phyloP scores from a whole-genome alignment of 345 rosid species.

The Orychophragmus violaceus region DNA sequence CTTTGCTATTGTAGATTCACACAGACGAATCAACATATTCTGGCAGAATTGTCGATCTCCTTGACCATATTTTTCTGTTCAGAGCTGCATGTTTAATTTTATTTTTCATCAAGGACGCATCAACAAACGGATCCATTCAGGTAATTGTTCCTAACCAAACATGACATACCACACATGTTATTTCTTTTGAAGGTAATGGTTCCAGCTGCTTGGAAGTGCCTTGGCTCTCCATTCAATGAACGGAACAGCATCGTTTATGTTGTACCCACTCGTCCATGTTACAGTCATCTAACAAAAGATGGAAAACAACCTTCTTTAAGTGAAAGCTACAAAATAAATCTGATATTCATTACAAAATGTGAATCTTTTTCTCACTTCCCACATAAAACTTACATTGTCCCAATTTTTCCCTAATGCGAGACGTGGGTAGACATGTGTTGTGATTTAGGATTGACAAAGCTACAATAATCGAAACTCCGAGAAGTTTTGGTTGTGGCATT shows the following conservation, averaged over 20 bases:
- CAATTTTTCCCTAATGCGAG: slow-evolving; percentile 89
- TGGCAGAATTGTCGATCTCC: slow-evolving; percentile 42
- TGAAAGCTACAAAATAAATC: background rate
- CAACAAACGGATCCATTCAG: slow-evolving; percentile 43
- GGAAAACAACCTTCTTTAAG: slow-evolving; percentile 4
- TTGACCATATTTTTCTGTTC: slow-evolving; percentile 41
- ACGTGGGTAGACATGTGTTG: slow-evolving; percentile 88
- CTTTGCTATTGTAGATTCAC: slow-evolving; percentile 43
- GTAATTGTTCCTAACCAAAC: too few relatives aligned
- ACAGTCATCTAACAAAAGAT: slow-evolving; percentile 63
- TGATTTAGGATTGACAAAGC: slow-evolving; percentile 68
- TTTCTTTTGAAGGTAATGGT: slow-evolving; percentile 61
- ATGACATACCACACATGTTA: slow-evolving; percentile 85
- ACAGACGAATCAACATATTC: slow-evolving; percentile 35
- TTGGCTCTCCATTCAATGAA: slow-evolving; percentile 65
- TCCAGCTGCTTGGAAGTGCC: slow-evolving; percentile 58
- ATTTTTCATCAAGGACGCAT: slow-evolving; percentile 39
- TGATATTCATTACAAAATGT: background rate
- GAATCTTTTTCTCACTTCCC: background rate
- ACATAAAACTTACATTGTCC: slow-evolving; percentile 63
- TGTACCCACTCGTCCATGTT: slow-evolving; percentile 97
- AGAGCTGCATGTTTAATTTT: slow-evolving; percentile 21
- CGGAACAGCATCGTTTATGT: slow-evolving; percentile 66
- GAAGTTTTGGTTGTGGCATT: slow-evolving; percentile 64
- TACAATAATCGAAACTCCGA: slow-evolving; percentile 58